Percentiles rank a stretch among this genome's conserved stretches.
phyloP scores from a whole-genome alignment of 164 flowering plant genomes.

The Sedum album region DNA sequence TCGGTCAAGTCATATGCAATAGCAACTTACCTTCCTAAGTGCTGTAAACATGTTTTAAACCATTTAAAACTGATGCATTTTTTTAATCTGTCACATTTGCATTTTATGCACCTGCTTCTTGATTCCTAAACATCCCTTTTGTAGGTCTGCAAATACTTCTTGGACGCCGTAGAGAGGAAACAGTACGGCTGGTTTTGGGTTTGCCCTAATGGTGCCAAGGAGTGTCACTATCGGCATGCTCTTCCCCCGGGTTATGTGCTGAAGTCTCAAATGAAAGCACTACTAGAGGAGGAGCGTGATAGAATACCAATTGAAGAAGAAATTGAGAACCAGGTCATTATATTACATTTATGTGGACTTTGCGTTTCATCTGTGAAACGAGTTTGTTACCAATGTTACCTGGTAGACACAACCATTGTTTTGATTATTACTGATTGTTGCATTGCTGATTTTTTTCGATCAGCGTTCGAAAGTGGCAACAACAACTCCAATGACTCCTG shows the following conservation, averaged over 20 bases:
- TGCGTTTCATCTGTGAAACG: background rate
- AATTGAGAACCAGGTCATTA: conserved; percentile 81
- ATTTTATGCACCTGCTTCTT: background rate
- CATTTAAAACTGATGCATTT: background rate
- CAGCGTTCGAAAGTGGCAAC: conserved; percentile 82
- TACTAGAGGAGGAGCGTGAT: conserved; percentile 74
- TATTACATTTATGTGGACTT: conserved; percentile 2
- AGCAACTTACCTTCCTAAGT: background rate
- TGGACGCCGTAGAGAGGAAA: too few relatives aligned
- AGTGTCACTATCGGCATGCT: too few relatives aligned
- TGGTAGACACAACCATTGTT: background rate
- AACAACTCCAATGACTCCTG: too few relatives aligned
- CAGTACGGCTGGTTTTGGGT: too few relatives aligned
- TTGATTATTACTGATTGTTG: background rate
- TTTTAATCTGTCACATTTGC: background rate
- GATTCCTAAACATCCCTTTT: background rate
- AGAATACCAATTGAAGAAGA: conserved; percentile 85
- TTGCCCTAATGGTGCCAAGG: too few relatives aligned
- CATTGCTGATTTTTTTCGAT: conserved; percentile 5
- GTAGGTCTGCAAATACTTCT: conserved; percentile 90
- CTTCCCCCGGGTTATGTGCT: too few relatives aligned
- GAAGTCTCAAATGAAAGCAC: too few relatives aligned
- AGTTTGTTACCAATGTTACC: background rate
- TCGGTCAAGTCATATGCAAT: background rate
- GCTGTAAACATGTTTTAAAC: background rate